phyloP scores from a whole-genome alignment of 2,329 filamentous ascomycete genomes.

The Paecilomyces niveus region DNA sequence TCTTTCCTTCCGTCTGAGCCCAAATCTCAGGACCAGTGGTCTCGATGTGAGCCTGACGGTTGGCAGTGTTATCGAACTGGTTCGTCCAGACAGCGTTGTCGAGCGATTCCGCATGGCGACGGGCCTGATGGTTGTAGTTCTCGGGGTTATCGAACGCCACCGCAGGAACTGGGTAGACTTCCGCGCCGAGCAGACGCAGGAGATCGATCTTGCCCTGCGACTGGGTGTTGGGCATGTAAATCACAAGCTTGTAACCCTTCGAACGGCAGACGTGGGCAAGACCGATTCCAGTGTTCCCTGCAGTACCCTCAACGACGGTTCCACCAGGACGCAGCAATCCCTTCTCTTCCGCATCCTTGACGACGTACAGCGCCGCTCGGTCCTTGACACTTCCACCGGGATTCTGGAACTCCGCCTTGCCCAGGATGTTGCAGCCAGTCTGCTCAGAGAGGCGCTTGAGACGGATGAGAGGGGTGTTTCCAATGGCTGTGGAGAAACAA shows the following conservation, averaged over 20 bases:
- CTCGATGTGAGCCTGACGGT: conserved; percentile 88
- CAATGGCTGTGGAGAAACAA: conserved; percentile 62
- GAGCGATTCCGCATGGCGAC: conserved; percentile 75
- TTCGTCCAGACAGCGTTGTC: conserved; percentile 97
- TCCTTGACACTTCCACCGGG: conserved; percentile 95
- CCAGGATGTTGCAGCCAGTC: conserved; percentile 88
- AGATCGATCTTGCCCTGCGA: conserved; percentile 97
- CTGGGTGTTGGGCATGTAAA: conserved; percentile 99
- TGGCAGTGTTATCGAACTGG: conserved; percentile 96
- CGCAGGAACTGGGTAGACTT: conserved; percentile 92
- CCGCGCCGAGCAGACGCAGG: conserved; percentile 79
- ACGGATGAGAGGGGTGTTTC: conserved; percentile 90
- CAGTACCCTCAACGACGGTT: conserved; percentile 94
- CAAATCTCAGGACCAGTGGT: conserved; percentile 97
- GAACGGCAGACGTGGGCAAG: conserved; percentile 93
- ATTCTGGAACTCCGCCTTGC: conserved; percentile 98
- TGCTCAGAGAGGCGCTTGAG: conserved; percentile 81
- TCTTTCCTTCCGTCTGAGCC: conserved; percentile 75
- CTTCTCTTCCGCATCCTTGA: conserved; percentile 84
- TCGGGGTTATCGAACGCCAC: conserved; percentile 91
- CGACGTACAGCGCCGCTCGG: conserved; percentile 87
- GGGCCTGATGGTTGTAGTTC: conserved; percentile 97
- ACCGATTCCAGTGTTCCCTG: conserved; percentile 95
- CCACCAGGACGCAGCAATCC: conserved; percentile 78
- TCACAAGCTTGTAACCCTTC: conserved; percentile 88